Base-by-base conservation (phyloP, 306 rosid genomes). In the Glycine tomentella region DNA sequence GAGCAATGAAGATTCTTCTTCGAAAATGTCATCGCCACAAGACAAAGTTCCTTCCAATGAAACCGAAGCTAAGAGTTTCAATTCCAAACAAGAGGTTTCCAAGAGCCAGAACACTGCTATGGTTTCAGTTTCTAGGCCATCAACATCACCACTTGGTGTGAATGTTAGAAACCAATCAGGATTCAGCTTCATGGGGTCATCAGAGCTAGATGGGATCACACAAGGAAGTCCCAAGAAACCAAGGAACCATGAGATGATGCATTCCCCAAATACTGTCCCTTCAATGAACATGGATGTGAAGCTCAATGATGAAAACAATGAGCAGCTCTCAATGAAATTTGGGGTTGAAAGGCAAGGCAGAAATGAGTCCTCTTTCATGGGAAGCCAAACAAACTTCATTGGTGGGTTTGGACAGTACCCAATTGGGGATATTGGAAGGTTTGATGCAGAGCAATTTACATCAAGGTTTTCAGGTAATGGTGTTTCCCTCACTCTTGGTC, bases 321-420 rank as follows among this genome's bases (percentile, higher is more conserved):
- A 89, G 10, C 86, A 89, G 0, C 65, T 88, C 20, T 67, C 97
- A 2, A 85, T 92, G 89, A 95, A 92, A 76, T 92, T 88, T 69
- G 95, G 87, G 3, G 90, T 89, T 72, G 90, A 86, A 56, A 86
- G 95, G 84, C 98, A 91, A 51, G 78, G 85, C 65, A 88, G 98
- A 89, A 94, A 95, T 38, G 99, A 87, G 4, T 95, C 92, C 81
- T 90, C 96, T 6, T 93, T 93, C 69, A 86, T 90, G 88, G 94
- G 92, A 34, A 83, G 84, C 75, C 99, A 92, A 83, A 85, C 97
- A 42, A 92, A 93, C 84, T 93, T 96, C 64, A 84, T 89, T 3
- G 97, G 92, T n/a, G 95, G 93, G 38, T 96, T 96, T 69, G 99
- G 97, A 69, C 98, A 96, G 56, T 96, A 90, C 88, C 99, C 98